Conservation (phyloP, 208 protist species). For the Acanthamoeba royreba region DNA sequence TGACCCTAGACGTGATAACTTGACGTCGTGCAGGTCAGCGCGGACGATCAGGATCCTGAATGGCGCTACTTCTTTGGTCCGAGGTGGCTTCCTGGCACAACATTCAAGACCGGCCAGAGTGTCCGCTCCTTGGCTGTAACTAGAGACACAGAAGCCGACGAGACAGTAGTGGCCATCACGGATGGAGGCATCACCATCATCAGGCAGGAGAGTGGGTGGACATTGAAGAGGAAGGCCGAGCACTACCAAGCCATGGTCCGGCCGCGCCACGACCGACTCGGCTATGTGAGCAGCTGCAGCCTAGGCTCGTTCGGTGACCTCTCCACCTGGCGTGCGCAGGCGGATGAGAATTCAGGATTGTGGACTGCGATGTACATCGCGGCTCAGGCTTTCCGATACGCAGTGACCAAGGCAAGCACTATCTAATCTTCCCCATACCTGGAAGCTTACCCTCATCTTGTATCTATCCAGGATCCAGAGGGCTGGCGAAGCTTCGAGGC, state of each 20-base stretch:
- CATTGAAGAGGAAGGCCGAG: conserved; percentile 15
- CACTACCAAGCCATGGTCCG: conserved; percentile 24
- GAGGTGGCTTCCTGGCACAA: conserved; percentile 48
- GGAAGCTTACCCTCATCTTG: no score
- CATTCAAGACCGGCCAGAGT: not conserved
- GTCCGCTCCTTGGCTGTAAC: not conserved
- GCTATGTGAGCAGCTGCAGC: not conserved
- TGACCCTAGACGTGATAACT: no score
- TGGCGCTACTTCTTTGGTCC: conserved; percentile 55
- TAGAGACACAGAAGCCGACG: not conserved
- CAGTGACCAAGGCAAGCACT: not conserved
- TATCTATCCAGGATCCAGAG: not conserved
- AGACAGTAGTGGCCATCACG: not conserved
- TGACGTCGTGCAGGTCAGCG: no score
- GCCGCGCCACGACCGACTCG: conserved; percentile 29
- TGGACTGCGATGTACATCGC: conserved; percentile 54
- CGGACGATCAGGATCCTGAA: not conserved
- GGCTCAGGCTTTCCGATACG: conserved; percentile 49
- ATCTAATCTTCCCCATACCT: not conserved
- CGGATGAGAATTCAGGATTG: conserved; percentile 50
- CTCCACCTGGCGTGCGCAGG: not conserved
- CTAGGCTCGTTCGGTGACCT: conserved; percentile 24
- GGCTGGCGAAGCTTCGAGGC: conserved; percentile 40
- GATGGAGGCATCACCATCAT: conserved; percentile 45
- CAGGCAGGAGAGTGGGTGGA: conserved; percentile 6